Evolutionary conservation across 495 filamentous ascomycete species (phyloP), one percentile per base, ranked within the genome.

Genomic region (Neurospora pannonica): DNA sequence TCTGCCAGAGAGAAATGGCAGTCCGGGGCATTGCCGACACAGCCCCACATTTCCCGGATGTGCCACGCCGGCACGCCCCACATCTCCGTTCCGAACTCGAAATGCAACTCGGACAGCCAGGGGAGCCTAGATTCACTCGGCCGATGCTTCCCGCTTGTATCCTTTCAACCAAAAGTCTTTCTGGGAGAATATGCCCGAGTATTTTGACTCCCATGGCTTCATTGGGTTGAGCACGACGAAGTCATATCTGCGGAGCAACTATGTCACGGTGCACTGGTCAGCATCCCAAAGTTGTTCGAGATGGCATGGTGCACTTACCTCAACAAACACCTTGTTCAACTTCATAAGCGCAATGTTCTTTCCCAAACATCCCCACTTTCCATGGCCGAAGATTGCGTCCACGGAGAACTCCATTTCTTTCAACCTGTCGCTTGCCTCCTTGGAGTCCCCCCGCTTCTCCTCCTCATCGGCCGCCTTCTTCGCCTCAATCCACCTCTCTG

Each of bases 241-340:
- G 40, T 89, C 86, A 67, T 86, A 88, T 21, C 82, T 81, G 34
- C 85, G 83, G 31, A 88, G 73, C 2, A 88, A 77, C 85, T 87
- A 71, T 67, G 36, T 36, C n/a, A 62, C 21, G 3, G 39, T 17
- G 10, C 9, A 15, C 15, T 38, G 19, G 17, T 72, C 13, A 54
- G 38, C 8, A n/a, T 21, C 9, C 3, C 13, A 38, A 24, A 21
- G 69, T n/a, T 37, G 15, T 5, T 24, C 17, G 4, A 21, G 3
- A 42, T 11, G 76, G 78, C 54, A 42, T 86, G 83, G 83, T 89
- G 86, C 38, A 43, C 70, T 71, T 38, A 88, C 85, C 84, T 89
- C 85, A 43, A 86, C 81, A 71, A 87, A 72, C 0, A 81, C 77
- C 77, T 89, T 90, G 71, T 86, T 85, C 39, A 88, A 76, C 77